Evolutionary conservation across 2,329 filamentous ascomycete species (phyloP), one percentile per base, ranked within the genome.

Genomic region (Neurospora crassa): DNA sequence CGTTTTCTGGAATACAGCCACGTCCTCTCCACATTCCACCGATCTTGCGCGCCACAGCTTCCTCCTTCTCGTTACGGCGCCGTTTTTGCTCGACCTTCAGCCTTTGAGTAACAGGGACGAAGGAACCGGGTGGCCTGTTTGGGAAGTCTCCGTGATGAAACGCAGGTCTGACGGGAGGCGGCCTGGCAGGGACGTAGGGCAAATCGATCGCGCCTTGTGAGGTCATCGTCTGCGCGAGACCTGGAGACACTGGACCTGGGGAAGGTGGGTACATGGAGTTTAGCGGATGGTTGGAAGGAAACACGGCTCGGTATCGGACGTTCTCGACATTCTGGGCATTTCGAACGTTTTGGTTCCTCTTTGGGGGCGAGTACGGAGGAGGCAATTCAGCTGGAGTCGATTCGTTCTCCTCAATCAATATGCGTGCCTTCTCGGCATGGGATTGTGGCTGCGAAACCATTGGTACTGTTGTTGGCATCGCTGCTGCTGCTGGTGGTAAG

Each of bases 1-100:
- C 89, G n/a, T 82, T 85, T 18, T 85, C 82, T 0, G 88, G 85
- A 43, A 92, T 83, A 72, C 87, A 91, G 11, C 86, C 87, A 68
- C 90, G 85, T 2, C 90, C 90, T 76, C 87, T 86, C 89, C 90
- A 92, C 59, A 88, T 83, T 3, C 88, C 86, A 2, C 89, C 89
- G 0, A 84, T 78, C 73, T 85, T 88, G 68, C 83, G 84, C 1
- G 87, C 88, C 20, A 86, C 76, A 2, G 83, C 83, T 53, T 92
- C 90, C 78, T 92, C 90, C 72, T 90, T 91, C 78, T 92, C 90
- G 71, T 86, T 85, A 24, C 84, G 86, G 72, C 83, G 85, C 71
- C 84, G 85, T 77, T 83, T 83, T 63, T 82, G 83, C 78, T 86
- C 90, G 71, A 79, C 81, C 74, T 80, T 84, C 71, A 84, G 81